phyloP scores from a whole-genome alignment of 2,329 filamentous ascomycete genomes.

The Beauveria bassiana region DNA sequence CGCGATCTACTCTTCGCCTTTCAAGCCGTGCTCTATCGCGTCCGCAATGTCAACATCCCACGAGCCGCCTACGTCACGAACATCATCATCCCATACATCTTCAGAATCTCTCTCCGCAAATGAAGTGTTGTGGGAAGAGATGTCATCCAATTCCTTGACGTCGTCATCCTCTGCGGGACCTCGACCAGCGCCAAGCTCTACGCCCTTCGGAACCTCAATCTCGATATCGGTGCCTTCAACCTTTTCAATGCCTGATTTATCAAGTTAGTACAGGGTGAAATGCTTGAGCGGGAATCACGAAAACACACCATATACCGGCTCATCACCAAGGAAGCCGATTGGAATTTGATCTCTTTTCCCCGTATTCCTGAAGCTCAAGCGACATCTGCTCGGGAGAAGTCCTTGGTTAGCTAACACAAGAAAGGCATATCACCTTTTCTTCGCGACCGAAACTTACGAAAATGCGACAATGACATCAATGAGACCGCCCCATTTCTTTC shows the following conservation, averaged over 20 bases:
- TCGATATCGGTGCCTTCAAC: constrained; percentile 17
- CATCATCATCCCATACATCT: not conserved
- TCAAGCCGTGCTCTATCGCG: not conserved
- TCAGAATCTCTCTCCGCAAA: not conserved
- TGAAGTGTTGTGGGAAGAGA: not conserved
- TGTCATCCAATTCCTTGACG: not conserved
- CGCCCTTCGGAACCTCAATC: not conserved
- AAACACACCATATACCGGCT: not conserved
- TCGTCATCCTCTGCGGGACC: not conserved
- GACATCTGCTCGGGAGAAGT: not conserved
- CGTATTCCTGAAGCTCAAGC: not conserved
- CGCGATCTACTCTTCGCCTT: not conserved
- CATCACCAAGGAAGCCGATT: not conserved
- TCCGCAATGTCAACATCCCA: not conserved
- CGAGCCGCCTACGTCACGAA: not conserved
- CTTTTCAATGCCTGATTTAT: constrained; percentile 9
- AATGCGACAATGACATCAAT: not conserved
- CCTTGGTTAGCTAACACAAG: not conserved
- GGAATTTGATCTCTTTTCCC: not conserved
- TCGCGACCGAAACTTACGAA: not conserved
- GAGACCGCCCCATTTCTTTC: not conserved
- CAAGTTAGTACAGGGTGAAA: not conserved
- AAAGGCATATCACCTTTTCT: not conserved
- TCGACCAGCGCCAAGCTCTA: not conserved
- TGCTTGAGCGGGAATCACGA: not conserved